phyloP scores from a whole-genome alignment of 208 protist species.

The Leptomonas seymouri region DNA sequence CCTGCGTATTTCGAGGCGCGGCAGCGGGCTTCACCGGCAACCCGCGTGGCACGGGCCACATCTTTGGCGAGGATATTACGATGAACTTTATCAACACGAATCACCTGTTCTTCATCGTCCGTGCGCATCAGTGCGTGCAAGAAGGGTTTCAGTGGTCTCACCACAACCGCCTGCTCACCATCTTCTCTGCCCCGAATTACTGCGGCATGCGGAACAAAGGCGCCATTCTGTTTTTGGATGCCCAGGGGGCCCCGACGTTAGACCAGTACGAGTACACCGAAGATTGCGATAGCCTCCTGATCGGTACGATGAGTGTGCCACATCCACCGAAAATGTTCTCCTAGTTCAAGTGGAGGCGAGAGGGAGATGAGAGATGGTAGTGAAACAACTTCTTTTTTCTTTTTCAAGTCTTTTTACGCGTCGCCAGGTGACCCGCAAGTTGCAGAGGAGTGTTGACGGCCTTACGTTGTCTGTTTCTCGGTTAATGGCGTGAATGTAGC shows the following conservation, averaged over 20 bases:
- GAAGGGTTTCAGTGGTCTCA: slow-evolving; percentile 99
- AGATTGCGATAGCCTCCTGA: slow-evolving; percentile 10
- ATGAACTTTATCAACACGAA: slow-evolving; percentile 96
- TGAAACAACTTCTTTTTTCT: neutral
- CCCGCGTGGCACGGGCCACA: slow-evolving; percentile 98
- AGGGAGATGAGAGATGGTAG: neutral
- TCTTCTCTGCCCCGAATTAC: slow-evolving; percentile 99
- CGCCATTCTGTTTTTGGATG: slow-evolving; percentile 91
- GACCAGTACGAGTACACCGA: slow-evolving; percentile 68
- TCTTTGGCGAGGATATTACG: slow-evolving; percentile 98
- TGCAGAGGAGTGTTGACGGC: too few species aligned
- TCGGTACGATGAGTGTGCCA: slow-evolving; percentile 15
- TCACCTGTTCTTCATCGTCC: slow-evolving; percentile 97
- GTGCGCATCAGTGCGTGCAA: slow-evolving; percentile 98
- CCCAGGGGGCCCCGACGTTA: slow-evolving; percentile 40
- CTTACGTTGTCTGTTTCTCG: too few species aligned
- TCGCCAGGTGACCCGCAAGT: neutral
- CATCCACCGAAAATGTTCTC: slow-evolving; percentile 32
- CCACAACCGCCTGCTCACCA: slow-evolving; percentile 97
- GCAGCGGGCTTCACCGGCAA: slow-evolving; percentile 96
- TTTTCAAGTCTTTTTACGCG: neutral
- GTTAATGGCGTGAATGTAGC: too few species aligned
- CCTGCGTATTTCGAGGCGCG: slow-evolving; percentile 37
- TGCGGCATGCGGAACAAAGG: slow-evolving; percentile 99
- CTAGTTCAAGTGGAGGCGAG: slow-evolving; percentile 11